A percentile compares a stretch with the other conserved stretches of the same genome.
phyloP scores from a whole-genome alignment of 2,329 filamentous ascomycete species.

The Exophiala viscosa region DNA sequence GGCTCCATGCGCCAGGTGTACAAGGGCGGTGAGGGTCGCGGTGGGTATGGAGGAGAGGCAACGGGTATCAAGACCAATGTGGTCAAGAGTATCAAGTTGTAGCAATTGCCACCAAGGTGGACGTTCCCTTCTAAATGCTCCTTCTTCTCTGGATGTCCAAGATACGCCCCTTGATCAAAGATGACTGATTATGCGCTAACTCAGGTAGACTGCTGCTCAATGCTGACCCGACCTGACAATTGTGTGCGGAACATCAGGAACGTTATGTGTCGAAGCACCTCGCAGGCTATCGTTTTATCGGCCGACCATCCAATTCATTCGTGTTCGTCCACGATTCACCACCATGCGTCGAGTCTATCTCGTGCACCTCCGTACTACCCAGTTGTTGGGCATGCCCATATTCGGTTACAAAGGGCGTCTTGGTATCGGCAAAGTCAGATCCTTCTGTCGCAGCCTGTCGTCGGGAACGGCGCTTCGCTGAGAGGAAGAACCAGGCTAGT shows the following conservation, averaged over 20 bases:
- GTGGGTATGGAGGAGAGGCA: conserved; percentile 85
- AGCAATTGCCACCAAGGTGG: no score
- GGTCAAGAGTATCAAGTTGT: conserved; percentile 91
- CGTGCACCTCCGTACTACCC: conserved; percentile 6
- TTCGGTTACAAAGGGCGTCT: background rate
- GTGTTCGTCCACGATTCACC: background rate
- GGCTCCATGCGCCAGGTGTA: conserved; percentile 80
- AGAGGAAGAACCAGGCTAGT: background rate
- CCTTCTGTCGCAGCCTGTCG: background rate
- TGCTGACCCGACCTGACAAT: no score
- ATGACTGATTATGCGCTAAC: no score
- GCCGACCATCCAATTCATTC: conserved; percentile 8
- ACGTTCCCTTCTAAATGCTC: no score
- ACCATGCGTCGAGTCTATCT: conserved; percentile 2
- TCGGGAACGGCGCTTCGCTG: background rate
- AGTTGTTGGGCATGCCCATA: conserved; percentile 2
- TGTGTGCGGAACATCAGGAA: no score
- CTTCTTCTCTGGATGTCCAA: conserved; percentile 37
- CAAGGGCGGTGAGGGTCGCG: conserved; percentile 76
- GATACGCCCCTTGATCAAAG: conserved; percentile 53
- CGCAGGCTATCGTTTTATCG: background rate
- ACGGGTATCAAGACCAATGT: conserved; percentile 93
- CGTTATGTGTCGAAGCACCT: no score
- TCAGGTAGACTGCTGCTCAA: no score
- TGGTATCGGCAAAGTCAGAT: background rate